These are phyloP conservation scores for Ehretia macrophylla DNA, from an alignment of 257 asterid genomes.

Conservation along the genomic window DNA sequence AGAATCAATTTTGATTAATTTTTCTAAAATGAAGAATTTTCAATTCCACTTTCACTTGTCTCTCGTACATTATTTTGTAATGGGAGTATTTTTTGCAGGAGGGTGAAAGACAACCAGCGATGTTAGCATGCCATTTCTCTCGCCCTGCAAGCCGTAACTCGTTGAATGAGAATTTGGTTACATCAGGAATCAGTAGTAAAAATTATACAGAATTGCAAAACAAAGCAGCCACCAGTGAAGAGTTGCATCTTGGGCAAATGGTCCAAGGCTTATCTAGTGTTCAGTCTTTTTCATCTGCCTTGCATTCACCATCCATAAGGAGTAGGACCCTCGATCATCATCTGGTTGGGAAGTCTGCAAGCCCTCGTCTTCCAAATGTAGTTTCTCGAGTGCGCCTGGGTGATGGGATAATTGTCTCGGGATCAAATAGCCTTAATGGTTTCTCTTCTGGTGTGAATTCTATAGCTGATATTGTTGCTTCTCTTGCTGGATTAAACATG, in stretches of 20 bases:
- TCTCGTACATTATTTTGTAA: not conserved
- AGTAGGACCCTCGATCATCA: constrained; percentile 27
- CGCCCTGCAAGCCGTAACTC: constrained; percentile 54
- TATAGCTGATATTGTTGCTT: constrained; percentile 43
- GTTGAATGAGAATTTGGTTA: constrained; percentile 25
- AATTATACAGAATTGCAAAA: constrained; percentile 23
- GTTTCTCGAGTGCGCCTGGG: no score
- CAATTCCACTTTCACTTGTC: no score
- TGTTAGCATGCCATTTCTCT: constrained; percentile 36
- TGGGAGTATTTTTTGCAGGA: constrained; percentile 38
- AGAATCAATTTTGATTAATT: no score
- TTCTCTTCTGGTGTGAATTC: constrained; percentile 44
- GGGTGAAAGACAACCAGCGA: constrained; percentile 39
- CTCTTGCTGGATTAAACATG: constrained; percentile 46
- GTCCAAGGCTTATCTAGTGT: constrained; percentile 19
- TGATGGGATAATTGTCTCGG: no score
- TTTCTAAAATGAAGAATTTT: no score
- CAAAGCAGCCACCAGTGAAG: constrained; percentile 29
- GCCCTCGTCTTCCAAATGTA: constrained; percentile 37
- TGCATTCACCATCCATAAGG: constrained; percentile 18
- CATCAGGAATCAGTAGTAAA: constrained; percentile 17
- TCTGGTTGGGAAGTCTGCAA: constrained; percentile 14
- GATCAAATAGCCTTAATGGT: no score
- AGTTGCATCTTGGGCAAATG: constrained; percentile 15
- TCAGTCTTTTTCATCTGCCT: constrained; percentile 24